A percentile compares a stretch with the other conserved stretches of the same genome.
phyloP scores from a whole-genome alignment of 106 monocot genomes.

The Dactylorhiza incarnata region DNA sequence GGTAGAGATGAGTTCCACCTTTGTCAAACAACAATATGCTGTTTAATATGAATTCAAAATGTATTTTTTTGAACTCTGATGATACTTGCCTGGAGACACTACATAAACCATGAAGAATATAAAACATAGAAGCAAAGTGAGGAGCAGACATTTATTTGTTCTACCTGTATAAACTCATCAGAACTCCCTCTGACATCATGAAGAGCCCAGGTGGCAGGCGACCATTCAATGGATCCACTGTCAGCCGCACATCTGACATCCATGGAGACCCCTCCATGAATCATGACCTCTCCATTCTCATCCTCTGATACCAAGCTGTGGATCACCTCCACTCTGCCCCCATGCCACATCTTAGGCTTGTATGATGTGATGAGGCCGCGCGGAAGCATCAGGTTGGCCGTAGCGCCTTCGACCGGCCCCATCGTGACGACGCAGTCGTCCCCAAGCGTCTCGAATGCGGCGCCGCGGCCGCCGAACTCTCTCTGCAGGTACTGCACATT shows the following conservation, averaged over 20 bases:
- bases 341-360: slow-evolving; percentile 80
- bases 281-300: slow-evolving; percentile 18
- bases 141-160: not conserved
- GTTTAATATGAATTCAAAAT: not conserved
- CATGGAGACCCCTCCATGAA: slow-evolving; percentile 44
- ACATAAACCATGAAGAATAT: not conserved
- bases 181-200: slow-evolving; percentile 51
- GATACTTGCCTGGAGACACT: not conserved
- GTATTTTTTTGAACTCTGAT: too few species aligned
- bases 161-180: slow-evolving; percentile 47
- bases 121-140: not conserved
- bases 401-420: slow-evolving; percentile 36
- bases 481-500: slow-evolving; percentile 48
- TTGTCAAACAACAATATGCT: not conserved
- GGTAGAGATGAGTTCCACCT: slow-evolving; percentile 61
- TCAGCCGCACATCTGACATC: slow-evolving; percentile 26
- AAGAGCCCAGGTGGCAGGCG: slow-evolving; percentile 53
- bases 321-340: slow-evolving; percentile 43
- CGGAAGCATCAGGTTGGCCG: slow-evolving; percentile 56
- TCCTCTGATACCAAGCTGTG: slow-evolving; percentile 47
- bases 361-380: slow-evolving; percentile 71
- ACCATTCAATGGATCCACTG: slow-evolving; percentile 23
- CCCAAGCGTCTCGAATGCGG: slow-evolving; percentile 48
- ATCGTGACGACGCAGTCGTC: slow-evolving; percentile 61
- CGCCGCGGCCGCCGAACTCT: slow-evolving; percentile 68